Conservation (phyloP, 192 early-diverging fungal genomes). For the Phycomyces nitens region DNA sequence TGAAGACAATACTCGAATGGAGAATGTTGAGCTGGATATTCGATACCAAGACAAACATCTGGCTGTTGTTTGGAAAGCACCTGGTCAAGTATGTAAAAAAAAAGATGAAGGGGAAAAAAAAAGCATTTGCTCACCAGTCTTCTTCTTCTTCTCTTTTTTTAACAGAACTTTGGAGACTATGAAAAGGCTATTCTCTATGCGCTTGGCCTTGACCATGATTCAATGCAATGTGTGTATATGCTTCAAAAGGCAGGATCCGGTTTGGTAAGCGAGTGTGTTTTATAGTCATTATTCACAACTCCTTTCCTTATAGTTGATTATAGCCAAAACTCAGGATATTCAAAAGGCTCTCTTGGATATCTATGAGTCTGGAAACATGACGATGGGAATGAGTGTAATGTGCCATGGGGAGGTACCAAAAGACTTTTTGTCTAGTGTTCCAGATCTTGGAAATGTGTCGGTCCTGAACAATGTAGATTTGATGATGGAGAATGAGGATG, state of each 20-base stretch:
- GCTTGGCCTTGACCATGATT: background rate
- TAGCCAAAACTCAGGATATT: constrained; percentile 35
- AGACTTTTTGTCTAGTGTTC: background rate
- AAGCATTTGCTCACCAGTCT: background rate
- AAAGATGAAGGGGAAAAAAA: background rate
- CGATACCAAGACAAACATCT: constrained; percentile 51
- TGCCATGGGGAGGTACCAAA: constrained; percentile 40
- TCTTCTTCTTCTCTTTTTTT: background rate
- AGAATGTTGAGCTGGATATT: constrained; percentile 43
- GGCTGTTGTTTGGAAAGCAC: constrained; percentile 55
- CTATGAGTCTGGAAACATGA: constrained; percentile 30
- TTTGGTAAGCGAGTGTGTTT: constrained; percentile 34
- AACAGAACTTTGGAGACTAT: constrained; percentile 24
- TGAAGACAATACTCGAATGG: constrained; percentile 41
- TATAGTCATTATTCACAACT: constrained; percentile 14
- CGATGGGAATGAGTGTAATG: constrained; percentile 30
- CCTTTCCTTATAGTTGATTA: constrained; percentile 39
- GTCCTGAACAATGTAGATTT: background rate
- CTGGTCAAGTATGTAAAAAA: constrained; percentile 40
- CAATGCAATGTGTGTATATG: constrained; percentile 39
- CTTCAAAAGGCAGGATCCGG: constrained; percentile 58
- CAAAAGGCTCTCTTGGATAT: constrained; percentile 28
- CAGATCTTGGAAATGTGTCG: background rate
- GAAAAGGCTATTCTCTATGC: constrained; percentile 24
- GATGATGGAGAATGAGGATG: constrained; percentile 8